These are phyloP conservation scores for Boletellus deceptivus DNA, from an alignment of 1,284 basidiomycete species.

Conservation along the genomic window DNA sequence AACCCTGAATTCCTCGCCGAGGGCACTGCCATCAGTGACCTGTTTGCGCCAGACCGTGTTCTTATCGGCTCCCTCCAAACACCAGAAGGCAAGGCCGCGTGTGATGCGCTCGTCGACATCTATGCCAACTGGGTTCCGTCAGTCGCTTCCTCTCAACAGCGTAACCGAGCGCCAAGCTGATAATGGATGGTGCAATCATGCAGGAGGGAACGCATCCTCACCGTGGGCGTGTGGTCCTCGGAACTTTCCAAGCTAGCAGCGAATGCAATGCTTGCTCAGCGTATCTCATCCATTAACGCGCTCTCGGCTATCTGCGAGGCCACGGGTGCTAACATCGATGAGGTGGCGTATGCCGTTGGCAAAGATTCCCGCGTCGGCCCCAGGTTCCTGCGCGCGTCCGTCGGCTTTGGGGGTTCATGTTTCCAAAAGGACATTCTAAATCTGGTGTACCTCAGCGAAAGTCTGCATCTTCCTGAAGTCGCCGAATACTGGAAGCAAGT, in stretches of 20 bases:
- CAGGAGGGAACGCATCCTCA: slow-evolving; percentile 79
- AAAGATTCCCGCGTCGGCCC: slow-evolving; percentile 91
- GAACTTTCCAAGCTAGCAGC: slow-evolving; percentile 98
- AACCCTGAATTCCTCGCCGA: slow-evolving; percentile 99
- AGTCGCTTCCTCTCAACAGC: slow-evolving; percentile 33
- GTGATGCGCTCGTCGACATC: slow-evolving; percentile 70
- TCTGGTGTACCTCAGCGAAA: slow-evolving; percentile 95
- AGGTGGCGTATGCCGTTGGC: slow-evolving; percentile 94
- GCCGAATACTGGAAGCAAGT: slow-evolving; percentile 97
- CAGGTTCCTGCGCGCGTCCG: slow-evolving; percentile 93
- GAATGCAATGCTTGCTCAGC: slow-evolving; percentile 97
- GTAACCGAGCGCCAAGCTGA: slow-evolving; percentile 4
- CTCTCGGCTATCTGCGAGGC: slow-evolving; percentile 99
- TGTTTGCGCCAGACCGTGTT: slow-evolving; percentile 90
- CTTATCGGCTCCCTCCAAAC: slow-evolving; percentile 95
- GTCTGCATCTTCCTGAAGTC: slow-evolving; percentile 93
- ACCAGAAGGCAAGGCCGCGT: slow-evolving; percentile 80
- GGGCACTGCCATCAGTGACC: slow-evolving; percentile 91
- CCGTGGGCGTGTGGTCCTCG: slow-evolving; percentile 97
- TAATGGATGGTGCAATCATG: neutral
- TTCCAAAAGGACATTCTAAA: slow-evolving; percentile 99
- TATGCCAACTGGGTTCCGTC: slow-evolving; percentile 97
- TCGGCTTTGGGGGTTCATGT: slow-evolving; percentile 98
- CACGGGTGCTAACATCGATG: slow-evolving; percentile 98
- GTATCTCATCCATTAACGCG: slow-evolving; percentile 98